Evolutionary conservation across 2,329 filamentous ascomycete genomes (phyloP), one percentile per base, ranked within the genome.

Genomic region (Aspergillus sojae): DNA sequence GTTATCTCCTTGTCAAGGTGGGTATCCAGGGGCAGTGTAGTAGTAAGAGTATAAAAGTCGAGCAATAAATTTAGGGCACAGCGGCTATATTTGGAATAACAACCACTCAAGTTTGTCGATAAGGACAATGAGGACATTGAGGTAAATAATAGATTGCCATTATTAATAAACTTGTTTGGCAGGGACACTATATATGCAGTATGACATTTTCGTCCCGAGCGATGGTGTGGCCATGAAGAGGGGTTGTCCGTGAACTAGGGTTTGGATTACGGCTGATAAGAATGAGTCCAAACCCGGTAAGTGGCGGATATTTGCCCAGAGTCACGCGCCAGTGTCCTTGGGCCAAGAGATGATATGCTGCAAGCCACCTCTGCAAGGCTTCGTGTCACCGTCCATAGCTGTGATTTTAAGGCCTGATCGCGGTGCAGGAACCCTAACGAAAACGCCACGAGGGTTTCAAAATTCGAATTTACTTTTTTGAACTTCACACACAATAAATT

Each of bases 351-450:
- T 36, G 28, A n/a, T 14, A 19, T 32, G 32, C 52, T 21, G 52
- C 34, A 55, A 53, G 39, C 45, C 48, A 62, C 46, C 11, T 28
- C 55, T 62, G 60, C 39, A 36, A 19, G 32, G 55, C 11, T 61
- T 63, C 26, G 64, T 60, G 62, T 54, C 23, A 39, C n/a, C 32
- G 34, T 21, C 23, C 21, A 39, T 5, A 11, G 34, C 5, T 4
- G n/a, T 39, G 52, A 14, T 10, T 32, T 5, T 39, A 36, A 30
- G 43, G 43, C 43, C 43, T 23, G 43, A 46, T 46, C 19, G 28
- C 14, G 30, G 52, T 54, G 19, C 30, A 54, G 52, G 52, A 36
- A 36, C 52, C 32, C 48, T 55, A 23, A 19, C 10, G n/a, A 28
- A 39, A 55, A 26, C 21, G 32, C 52, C 52, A 55, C 52, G 32